Percentiles rank a stretch among this genome's conserved stretches.
phyloP scores from a whole-genome alignment of 208 protist genomes.

The Acanthamoeba sp. region DNA sequence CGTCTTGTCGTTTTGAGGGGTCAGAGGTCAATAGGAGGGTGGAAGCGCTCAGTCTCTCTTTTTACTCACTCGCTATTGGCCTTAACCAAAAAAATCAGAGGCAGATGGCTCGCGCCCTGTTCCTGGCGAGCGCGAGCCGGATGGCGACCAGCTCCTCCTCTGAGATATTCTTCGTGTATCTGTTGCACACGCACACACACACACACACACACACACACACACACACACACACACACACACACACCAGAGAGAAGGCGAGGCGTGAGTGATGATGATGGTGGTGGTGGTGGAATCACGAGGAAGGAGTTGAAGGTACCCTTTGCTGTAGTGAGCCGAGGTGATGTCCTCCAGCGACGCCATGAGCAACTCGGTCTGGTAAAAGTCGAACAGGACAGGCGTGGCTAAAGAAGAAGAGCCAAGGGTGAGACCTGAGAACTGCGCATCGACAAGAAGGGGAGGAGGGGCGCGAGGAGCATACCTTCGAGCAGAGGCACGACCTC shows the following conservation, averaged over 20 bases:
- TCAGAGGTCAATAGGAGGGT: too few species aligned
- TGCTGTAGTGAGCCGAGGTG: constrained; percentile 65
- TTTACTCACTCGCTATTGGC: too few species aligned
- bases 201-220: too few species aligned
- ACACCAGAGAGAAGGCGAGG: too few species aligned
- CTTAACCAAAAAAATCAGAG: constrained; percentile 2
- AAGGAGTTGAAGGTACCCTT: neutral
- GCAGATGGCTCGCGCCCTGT: constrained; percentile 53
- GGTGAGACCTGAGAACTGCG: neutral
- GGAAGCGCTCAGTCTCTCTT: too few species aligned
- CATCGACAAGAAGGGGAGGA: neutral
- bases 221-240: too few species aligned
- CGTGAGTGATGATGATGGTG: too few species aligned
- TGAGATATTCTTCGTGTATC: constrained; percentile 33
- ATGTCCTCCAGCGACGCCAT: constrained; percentile 69
- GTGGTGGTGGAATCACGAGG: neutral
- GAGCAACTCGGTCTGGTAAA: constrained; percentile 41
- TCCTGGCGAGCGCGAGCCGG: constrained; percentile 64
- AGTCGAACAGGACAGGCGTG: constrained; percentile 60
- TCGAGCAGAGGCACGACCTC: constrained; percentile 70
- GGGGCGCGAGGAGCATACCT: neutral
- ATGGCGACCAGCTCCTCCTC: constrained; percentile 39
- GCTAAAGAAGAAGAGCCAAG: neutral
- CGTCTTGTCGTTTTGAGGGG: too few species aligned
- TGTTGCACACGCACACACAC: neutral